Base-by-base conservation (phyloP, 2,329 filamentous ascomycete species). In the Verticillium alfalfae region DNA sequence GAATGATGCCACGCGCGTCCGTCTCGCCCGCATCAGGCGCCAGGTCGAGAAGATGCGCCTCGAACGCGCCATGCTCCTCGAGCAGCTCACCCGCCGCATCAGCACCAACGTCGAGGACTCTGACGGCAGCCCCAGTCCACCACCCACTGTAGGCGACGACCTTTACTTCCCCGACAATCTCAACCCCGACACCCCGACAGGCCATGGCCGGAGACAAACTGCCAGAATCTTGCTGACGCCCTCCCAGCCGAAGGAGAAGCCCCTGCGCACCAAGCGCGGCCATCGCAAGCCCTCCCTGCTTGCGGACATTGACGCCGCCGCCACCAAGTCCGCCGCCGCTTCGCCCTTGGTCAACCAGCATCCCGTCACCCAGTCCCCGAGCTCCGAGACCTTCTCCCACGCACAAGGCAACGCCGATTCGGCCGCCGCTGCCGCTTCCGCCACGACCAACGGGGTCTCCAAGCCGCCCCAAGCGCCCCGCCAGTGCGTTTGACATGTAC, bases 1-100 rank as follows among this genome's bases (percentile, higher is more conserved):
- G 71, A 97, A 97, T 74, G 93, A 97, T 69, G 85, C 90, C 62
- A 89, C 92, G 56, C 87, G 92, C 60, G 80, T 92, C 60, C 90
- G 92, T 59, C 90, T 97, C 66, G 81, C 85, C 49, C 89, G 93
- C 57, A 86, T 96, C 64, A 88, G 91, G 75, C 88, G 93, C 66
- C 90, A 92, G 70, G 89, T 97, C 67, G 90, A 96, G 74, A 97
- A 98, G 78, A 87, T 96, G 82, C 89, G 95, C 58, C 84, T 98
- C 31, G 91, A 96, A 78, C 86, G 92, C 65, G 90, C 91, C 34
- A 89, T 91, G 67, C 78, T 91, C 56, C 81, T 90, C 38, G 88
- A 91, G 70, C 87, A 92, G 72, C 81, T 95, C 52, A 83, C 87
- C 22, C 88, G 88, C 69, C 86, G 91, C 67, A 92, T 90, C 18